A percentile compares a stretch with the other conserved stretches of the same genome.
Conservation (phyloP, 306 rosid species). For the Styphnolobium japonicum region DNA sequence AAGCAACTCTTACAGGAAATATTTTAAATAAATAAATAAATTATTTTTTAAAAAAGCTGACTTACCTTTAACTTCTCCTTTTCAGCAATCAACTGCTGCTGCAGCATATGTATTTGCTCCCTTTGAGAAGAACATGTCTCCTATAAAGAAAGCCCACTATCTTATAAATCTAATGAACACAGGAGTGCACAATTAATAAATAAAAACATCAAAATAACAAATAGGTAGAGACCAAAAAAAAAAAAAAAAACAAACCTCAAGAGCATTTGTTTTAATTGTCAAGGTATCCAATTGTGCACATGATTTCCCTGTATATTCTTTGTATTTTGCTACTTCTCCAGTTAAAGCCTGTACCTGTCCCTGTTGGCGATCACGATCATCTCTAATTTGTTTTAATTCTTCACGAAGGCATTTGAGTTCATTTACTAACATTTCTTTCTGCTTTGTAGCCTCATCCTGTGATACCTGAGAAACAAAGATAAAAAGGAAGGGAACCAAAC, state of each 20-base stretch:
- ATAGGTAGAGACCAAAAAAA: neutral
- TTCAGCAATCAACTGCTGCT: slow-evolving; percentile 55
- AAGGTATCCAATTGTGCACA: slow-evolving; percentile 58
- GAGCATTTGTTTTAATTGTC: slow-evolving; percentile 52
- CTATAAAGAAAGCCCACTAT: slow-evolving; percentile 36
- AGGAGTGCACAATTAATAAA: neutral
- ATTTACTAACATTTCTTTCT: slow-evolving; percentile 48
- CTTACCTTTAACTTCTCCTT: slow-evolving; percentile 72
- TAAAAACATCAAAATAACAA: neutral
- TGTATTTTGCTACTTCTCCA: slow-evolving; percentile 51
- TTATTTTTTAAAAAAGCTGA: neutral
- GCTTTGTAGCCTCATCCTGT: slow-evolving; percentile 57
- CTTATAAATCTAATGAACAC: neutral
- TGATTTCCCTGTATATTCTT: slow-evolving; percentile 47
- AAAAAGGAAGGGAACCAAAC: neutral
- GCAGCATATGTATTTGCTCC: slow-evolving; percentile 52
- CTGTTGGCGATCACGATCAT: slow-evolving; percentile 72
- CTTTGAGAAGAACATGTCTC: slow-evolving; percentile 73
- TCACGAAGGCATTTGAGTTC: slow-evolving; percentile 68
- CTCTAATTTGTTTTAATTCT: slow-evolving; percentile 73
- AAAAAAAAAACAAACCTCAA: slow-evolving; percentile 57
- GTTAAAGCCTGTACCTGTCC: slow-evolving; percentile 49
- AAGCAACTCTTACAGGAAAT: neutral
- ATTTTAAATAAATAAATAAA: too few species aligned
- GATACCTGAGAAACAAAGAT: slow-evolving; percentile 48